Conservation (phyloP, 1,139 yeast genomes). For the Eremothecium coryli region DNA sequence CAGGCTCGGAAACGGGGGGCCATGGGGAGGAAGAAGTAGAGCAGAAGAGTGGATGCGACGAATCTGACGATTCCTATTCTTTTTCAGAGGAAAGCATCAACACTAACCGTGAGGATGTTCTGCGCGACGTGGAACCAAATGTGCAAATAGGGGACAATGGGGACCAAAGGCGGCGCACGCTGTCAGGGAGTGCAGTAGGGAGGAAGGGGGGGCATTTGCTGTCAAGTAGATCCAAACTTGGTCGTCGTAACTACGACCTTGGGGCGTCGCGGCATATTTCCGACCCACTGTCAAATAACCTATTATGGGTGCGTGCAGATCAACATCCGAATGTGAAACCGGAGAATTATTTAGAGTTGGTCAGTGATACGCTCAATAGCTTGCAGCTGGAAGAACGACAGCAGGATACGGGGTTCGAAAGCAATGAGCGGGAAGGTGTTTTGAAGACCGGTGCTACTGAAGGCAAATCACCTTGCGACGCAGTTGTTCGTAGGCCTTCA, state of each 20-base stretch:
- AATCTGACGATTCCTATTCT: conserved; percentile 8
- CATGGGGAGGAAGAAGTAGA: conserved; percentile 1
- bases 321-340: conserved; percentile 93
- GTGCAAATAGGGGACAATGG: neutral
- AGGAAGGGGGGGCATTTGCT: neutral
- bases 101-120: conserved; percentile 9
- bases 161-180: neutral
- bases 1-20: conserved; percentile 8
- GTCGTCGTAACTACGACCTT: neutral
- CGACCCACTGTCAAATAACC: conserved; percentile 23
- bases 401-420: conserved; percentile 4
- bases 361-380: conserved; percentile 71
- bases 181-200: neutral
- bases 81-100: conserved; percentile 10
- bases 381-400: conserved; percentile 34
- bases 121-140: conserved; percentile 1
- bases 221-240: conserved; percentile 5
- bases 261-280: neutral
- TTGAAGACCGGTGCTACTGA: neutral
- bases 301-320: conserved; percentile 91
- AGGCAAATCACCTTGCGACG: conserved; percentile 6
- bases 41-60: conserved; percentile 2
- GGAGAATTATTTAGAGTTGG: conserved; percentile 75
- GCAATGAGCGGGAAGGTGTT: conserved; percentile 3
- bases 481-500: conserved; percentile 30